Base-by-base conservation (phyloP, 495 filamentous ascomycete species). In the Lasiosphaeria miniovina region DNA sequence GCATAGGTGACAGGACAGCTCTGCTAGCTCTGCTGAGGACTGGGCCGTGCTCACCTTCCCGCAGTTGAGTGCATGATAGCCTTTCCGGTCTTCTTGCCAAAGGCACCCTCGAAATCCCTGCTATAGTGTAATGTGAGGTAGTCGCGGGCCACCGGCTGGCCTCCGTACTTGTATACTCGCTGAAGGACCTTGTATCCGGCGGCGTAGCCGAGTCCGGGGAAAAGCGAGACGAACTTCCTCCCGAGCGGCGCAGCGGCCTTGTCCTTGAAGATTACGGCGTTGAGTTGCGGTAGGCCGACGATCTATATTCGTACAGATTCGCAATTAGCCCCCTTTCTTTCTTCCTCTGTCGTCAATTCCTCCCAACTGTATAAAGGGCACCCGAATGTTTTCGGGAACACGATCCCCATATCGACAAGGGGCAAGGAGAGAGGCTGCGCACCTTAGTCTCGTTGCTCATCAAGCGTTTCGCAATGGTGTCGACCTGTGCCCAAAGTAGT, bases 131-230 rank as follows among this genome's bases (percentile, higher is more conserved):
- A 74, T n/a, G 84, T 82, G 40, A 99, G 83, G 75, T 89, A 96
- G 74, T 99, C 94, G 46, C 93, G 87, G 3, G 88, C 92, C 68
- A 97, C 93, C 8, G 94, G 94, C 81, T 99, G 94, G 55, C 94
- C 94, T 60, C 94, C 94, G 71, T 96, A 99, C 77, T 99, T 99
- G 82, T 99, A 99, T 69, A 99, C 86, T 67, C 94, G 82, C 82
- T 99, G 94, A 56, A 96, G 84, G 63, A 94, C 90, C 85, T 99
- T 99, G 79, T 99, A 99, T 55, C 93, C 91, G 54, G 94, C 94
- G 35, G 94, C 94, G 71, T 98, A 99, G 64, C 94, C 94, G 48
- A 99, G 81, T 62, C 94, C 94, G 45, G 94, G 94, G 76, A 99
- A 99, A 34, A 99, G 80, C 35, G 94, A 96, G 71, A 96, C 86